Evolutionary conservation across 2,329 filamentous ascomycete genomes (phyloP).

Genomic region (Botrytis tulipae): DNA sequence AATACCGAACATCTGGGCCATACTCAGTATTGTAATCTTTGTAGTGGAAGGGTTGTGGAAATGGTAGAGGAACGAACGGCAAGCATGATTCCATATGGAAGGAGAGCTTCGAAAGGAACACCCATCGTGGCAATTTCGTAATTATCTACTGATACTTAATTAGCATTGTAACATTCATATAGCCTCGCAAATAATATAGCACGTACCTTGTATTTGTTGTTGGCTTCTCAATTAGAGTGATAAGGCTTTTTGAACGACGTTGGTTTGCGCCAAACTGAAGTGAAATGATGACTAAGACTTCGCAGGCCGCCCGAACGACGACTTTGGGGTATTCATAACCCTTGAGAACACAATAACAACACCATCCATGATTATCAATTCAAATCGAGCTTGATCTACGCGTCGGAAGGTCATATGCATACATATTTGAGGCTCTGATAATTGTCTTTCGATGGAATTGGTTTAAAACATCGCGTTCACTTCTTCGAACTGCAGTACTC

Average conservation of each 20-base stretch:
- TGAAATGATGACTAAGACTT: slow-evolving; percentile 25
- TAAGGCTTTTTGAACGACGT: slow-evolving; percentile 28
- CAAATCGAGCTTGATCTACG: slow-evolving; percentile 37
- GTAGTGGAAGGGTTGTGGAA: not conserved
- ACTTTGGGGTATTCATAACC: slow-evolving; percentile 22
- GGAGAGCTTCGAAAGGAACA: slow-evolving; percentile 44
- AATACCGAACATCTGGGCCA: slow-evolving; percentile 43
- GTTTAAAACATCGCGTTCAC: slow-evolving; percentile 33
- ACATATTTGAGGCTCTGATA: slow-evolving; percentile 27
- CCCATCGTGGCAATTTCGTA: slow-evolving; percentile 39
- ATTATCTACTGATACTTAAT: slow-evolving; percentile 29
- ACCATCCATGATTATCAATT: slow-evolving; percentile 31
- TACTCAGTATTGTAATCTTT: slow-evolving; percentile 26
- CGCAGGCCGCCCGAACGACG: slow-evolving; percentile 27
- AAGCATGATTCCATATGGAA: slow-evolving; percentile 44
- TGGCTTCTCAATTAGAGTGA: slow-evolving; percentile 26
- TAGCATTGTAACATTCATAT: not conserved
- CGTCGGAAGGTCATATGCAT: slow-evolving; percentile 34
- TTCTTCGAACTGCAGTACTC: not conserved
- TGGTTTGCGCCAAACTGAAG: slow-evolving; percentile 23
- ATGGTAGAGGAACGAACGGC: slow-evolving; percentile 35
- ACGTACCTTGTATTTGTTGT: slow-evolving; percentile 30
- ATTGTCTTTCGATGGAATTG: slow-evolving; percentile 28
- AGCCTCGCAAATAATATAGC: not conserved
- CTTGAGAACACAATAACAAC: slow-evolving; percentile 31